A percentile compares a stretch with the other conserved stretches of the same genome.
phyloP scores from a whole-genome alignment of 2,329 filamentous ascomycete species.

The Mycosphaerella arachidis region DNA sequence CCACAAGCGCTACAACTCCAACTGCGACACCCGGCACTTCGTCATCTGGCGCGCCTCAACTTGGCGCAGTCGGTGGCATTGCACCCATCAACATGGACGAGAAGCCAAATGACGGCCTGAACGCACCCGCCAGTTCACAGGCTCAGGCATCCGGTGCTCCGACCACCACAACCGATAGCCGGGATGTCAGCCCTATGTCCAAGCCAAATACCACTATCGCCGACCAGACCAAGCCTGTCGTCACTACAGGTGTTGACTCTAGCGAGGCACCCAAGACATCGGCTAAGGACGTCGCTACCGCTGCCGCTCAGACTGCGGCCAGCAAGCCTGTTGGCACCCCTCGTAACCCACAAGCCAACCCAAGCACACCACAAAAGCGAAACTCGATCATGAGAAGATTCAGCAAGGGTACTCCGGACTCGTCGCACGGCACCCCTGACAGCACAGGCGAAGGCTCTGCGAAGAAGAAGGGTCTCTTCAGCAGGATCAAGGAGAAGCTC shows the following conservation, averaged over 20 bases:
- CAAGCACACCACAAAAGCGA: slow-evolving; percentile 29
- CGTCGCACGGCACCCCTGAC: slow-evolving; percentile 30
- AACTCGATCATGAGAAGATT: slow-evolving; percentile 25
- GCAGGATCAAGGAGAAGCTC: slow-evolving; percentile 48
- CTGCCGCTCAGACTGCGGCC: neutral
- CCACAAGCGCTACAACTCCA: slow-evolving; percentile 34
- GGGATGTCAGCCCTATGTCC: slow-evolving; percentile 42
- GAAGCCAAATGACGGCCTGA: slow-evolving; percentile 28
- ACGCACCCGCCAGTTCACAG: slow-evolving; percentile 33
- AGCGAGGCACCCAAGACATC: slow-evolving; percentile 23
- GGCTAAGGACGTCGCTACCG: neutral
- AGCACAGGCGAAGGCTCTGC: slow-evolving; percentile 36
- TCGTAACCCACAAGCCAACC: slow-evolving; percentile 14
- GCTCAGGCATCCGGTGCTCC: slow-evolving; percentile 13
- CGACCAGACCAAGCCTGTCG: slow-evolving; percentile 36
- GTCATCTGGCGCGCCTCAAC: slow-evolving; percentile 28
- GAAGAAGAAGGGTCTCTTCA: slow-evolving; percentile 47
- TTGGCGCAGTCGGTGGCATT: slow-evolving; percentile 24
- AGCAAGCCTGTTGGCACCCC: slow-evolving; percentile 26
- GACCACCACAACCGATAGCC: slow-evolving; percentile 28
- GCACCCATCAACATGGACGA: slow-evolving; percentile 27
- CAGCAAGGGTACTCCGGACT: slow-evolving; percentile 39
- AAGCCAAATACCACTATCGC: slow-evolving; percentile 23
- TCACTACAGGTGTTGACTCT: slow-evolving; percentile 40
- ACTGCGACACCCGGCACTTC: slow-evolving; percentile 12